Evolutionary conservation across 2,329 filamentous ascomycete species (phyloP), one percentile per base, ranked within the genome.

Genomic region (Aspergillus viridinutans): DNA sequence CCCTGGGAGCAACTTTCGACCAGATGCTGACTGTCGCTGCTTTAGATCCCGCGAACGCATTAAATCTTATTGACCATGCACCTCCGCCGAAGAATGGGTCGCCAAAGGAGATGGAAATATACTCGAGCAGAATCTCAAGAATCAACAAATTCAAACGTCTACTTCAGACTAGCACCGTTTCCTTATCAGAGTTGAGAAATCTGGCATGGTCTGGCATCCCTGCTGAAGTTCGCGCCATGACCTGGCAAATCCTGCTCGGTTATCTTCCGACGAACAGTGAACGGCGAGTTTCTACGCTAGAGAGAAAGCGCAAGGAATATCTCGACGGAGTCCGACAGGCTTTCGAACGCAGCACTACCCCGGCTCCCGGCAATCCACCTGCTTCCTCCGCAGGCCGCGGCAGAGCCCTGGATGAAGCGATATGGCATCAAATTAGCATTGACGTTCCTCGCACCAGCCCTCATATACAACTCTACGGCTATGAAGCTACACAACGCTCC

Each of bases 341-440:
- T 2, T 87, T 88, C 67, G 83, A 85, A 56, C 78, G 81, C 43
- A 79, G 80, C 6, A 80, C 73, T 21, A 74, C 75, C 28, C 72
- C 70, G 40, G 69, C 75, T 17, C 72, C 75, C n/a, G 60, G 62
- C 25, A 79, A 77, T 29, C 73, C 78, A 1, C 69, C 71, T 32
- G 67, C 74, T 43, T 74, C 78, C 7, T 69, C 61, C 32, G 71
- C 75, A 12, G 82, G 85, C 47, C 80, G 82, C 60, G 85, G 86
- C 2, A 84, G 90, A 54, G 93, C 92, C 2, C 78, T 99, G 20
- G 95, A 99, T 66, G 94, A 99, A 78, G 89, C 91, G n/a, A 87
- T 99, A 58, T 99, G 94, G 94, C 94, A 99, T 77, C 94, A 99
- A 71, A 97, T 99, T 76, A 97, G 92, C 74, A 99, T 99, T 69